Percentiles rank a stretch among this genome's conserved stretches.
phyloP scores from a whole-genome alignment of 345 rosid genomes.

The Syzygium aqueum region DNA sequence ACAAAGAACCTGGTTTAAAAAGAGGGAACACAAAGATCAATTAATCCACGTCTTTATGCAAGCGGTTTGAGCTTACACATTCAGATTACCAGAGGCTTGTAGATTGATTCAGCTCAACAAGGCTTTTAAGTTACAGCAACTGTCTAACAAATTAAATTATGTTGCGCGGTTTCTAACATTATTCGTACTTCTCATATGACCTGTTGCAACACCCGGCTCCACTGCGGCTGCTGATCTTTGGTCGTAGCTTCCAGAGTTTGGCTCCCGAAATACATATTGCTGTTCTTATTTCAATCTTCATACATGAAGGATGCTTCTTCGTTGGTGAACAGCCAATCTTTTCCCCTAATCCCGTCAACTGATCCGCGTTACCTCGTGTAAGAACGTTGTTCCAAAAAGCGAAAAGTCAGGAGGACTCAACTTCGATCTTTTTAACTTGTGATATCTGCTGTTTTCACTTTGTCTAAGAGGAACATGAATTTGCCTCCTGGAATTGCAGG shows the following conservation, averaged over 20 bases:
- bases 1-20: background rate
- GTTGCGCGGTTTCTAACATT: background rate
- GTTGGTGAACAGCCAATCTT: background rate
- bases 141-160: background rate
- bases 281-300: background rate
- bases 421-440: background rate
- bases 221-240: background rate
- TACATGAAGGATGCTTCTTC: rapidly evolving
- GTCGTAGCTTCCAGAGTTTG: background rate
- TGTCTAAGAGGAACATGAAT: rapidly evolving
- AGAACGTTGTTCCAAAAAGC: background rate
- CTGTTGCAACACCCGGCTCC: background rate
- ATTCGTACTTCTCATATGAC: background rate
- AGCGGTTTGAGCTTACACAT: background rate
- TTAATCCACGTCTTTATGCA: background rate
- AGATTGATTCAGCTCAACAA: background rate
- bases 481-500: background rate
- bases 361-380: background rate
- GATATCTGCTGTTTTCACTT: background rate
- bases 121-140: background rate
- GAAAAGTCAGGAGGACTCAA: background rate
- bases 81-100: background rate
- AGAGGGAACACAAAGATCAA: background rate
- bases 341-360: background rate
- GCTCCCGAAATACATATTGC: background rate